Base-by-base conservation (phyloP, 2,329 filamentous ascomycete species). In the Mycosphaerella sp. region DNA sequence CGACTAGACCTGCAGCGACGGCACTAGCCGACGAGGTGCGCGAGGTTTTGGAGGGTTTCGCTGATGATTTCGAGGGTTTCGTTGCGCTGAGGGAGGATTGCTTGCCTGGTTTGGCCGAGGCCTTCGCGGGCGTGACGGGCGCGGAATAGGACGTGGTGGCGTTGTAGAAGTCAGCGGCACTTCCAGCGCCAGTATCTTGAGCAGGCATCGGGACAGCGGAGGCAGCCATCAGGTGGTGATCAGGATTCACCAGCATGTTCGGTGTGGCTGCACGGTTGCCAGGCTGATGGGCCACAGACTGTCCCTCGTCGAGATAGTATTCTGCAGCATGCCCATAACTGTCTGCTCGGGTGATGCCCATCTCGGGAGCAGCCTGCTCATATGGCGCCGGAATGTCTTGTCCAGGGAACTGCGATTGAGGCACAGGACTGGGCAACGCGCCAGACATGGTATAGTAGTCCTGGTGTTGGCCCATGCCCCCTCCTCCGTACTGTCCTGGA, bases 221-320 rank as follows among this genome's bases (percentile, higher is more conserved):
- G 13, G 80, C 76, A 18, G 79, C 59, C 62, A 76, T 73, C 45
- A 84, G 69, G 66, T 83, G 80, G 65, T 82, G 18, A 34, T 78
- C 75, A 54, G 81, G 75, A 37, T 74, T 72, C 28, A 73, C 75
- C 13, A 78, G 72, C 50, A 81, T 76, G 34, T 81, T 71, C 1
- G 74, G 71, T 18, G 70, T 70, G 13, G 73, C 66, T 6, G 78
- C 74, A 39, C 81, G 72, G 9, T 81, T 71, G n/a, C 81, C 81
- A 6, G 81, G 81, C 63, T 84, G 81, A 10, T 71, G 64, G 8
- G 70, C 63, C 2, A 84, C 80, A 14, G 79, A 82, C 62, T 83
- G 70, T 9, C 80, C 81, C 59, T 80, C 75, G 62, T 84, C 81
- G 39, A 76, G 74, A 63, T 84, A 84, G 64, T 81, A 84, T 30